A percentile compares a stretch with the other conserved stretches of the same genome.
Evolutionary conservation across 2,329 filamentous ascomycete species (phyloP).

Genomic region (Dactylonectria macrodidyma): DNA sequence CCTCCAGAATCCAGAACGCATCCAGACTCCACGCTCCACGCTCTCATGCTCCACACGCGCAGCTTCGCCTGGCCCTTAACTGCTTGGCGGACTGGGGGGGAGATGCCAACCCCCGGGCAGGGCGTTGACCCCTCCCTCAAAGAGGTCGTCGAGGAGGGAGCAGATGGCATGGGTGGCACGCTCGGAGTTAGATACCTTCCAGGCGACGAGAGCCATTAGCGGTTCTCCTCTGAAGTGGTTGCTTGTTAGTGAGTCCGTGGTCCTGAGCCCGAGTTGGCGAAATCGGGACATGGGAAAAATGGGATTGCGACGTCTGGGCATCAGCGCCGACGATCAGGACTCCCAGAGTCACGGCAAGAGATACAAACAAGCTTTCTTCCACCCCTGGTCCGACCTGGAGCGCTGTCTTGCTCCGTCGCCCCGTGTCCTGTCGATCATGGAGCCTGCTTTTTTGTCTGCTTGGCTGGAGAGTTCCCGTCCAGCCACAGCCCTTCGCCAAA

Average conservation of each 20-base stretch:
- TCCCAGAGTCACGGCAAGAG: constrained; percentile 15
- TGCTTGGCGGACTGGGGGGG: not conserved
- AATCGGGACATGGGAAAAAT: constrained; percentile 8
- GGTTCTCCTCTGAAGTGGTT: not conserved
- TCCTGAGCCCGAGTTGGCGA: constrained; percentile 13
- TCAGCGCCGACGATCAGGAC: constrained; percentile 1
- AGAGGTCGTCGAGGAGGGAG: constrained; percentile 17
- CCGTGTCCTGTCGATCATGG: constrained; percentile 24
- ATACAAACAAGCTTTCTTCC: constrained; percentile 16
- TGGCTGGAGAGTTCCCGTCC: constrained; percentile 20
- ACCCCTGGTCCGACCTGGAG: not conserved
- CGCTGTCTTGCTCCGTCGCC: constrained; percentile 1
- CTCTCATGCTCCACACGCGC: constrained; percentile 25
- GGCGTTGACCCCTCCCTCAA: not conserved
- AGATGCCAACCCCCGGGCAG: not conserved
- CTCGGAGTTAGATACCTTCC: constrained; percentile 17
- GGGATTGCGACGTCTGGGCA: constrained; percentile 16
- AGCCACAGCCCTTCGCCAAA: constrained; percentile 15
- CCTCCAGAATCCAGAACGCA: constrained; percentile 27
- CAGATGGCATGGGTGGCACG: constrained; percentile 22
- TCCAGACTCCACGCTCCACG: constrained; percentile 14
- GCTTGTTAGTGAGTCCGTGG: constrained; percentile 1
- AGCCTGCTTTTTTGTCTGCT: constrained; percentile 8
- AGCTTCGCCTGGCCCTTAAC: constrained; percentile 8
- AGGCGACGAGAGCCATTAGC: constrained; percentile 14